Evolutionary conservation across 2,329 filamentous ascomycete species (phyloP), one percentile per base, ranked within the genome.

Genomic region (Sordariomycetes sp.): DNA sequence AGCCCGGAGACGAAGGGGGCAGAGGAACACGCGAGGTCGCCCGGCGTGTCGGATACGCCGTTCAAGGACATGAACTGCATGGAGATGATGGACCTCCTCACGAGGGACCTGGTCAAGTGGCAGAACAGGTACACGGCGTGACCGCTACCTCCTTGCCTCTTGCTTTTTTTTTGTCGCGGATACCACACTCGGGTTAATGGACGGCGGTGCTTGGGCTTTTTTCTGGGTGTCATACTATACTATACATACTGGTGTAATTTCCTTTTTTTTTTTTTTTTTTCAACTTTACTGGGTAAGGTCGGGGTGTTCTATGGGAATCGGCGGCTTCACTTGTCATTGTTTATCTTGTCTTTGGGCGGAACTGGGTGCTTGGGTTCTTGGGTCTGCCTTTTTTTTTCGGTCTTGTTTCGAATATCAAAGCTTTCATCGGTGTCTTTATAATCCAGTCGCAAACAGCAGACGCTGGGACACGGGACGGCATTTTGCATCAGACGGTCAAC

Each of bases 41-140:
- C 55, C 51, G 17, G 28, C 55, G 2, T 32, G 35, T 13, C 51
- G 48, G 32, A 42, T 20, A 10, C 53, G 63, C 79, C 85, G 1
- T 95, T 95, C 69, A 88, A 85, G 63, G 80, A 86, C 10, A 74
- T 96, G 61, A 87, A 76, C 58, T 90, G 86, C 63, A 76, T 89
- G 61, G 89, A 95, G 70, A 95, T 95, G 89, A 95, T 95, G 89
- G 90, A 95, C 68, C 79, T 84, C 63, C 71, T 95, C 67, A 91
- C 87, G 60, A 79, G 87, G 60, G 84, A 90, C 67, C 78, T 95
- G 64, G 81, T 92, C 62, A 86, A 87, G 65, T 95, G 89, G 89
- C 89, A 95, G 72, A 85, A 86, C 62, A 81, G 88, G 65, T 90
- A 80, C 63, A 68, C 73, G 57, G 71, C 62, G 66, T 61, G 17